Conservation (phyloP, 305 asterid species). For the Solanum chacoense region DNA sequence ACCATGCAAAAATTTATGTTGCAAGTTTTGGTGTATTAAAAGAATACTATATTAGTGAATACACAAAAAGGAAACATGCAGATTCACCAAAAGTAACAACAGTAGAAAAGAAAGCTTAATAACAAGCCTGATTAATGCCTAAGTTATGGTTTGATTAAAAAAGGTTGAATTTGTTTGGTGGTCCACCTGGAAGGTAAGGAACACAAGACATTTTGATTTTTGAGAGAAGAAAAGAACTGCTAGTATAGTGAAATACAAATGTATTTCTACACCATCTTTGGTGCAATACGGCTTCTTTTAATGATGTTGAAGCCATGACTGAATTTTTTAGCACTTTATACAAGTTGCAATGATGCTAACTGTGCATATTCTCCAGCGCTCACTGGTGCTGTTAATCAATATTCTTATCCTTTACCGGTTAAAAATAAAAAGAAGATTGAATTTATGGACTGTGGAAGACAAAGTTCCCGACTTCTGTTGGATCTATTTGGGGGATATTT, state of each 20-base stretch:
- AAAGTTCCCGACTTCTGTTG: not conserved
- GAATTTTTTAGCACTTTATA: not conserved
- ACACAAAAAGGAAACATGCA: not conserved
- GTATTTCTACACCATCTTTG: not conserved
- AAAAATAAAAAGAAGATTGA: not conserved
- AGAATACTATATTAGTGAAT: not conserved
- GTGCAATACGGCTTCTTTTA: not conserved
- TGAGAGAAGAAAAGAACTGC: not conserved
- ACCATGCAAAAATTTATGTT: not conserved
- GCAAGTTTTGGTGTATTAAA: not conserved
- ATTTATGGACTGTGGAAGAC: not conserved
- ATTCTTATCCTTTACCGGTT: not conserved
- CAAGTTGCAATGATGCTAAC: not conserved
- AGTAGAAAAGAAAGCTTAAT: not conserved
- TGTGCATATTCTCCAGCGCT: not conserved
- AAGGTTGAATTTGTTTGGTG: not conserved
- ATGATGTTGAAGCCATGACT: not conserved
- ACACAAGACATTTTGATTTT: not conserved
- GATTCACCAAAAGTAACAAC: not conserved
- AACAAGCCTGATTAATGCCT: not conserved
- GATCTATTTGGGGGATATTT: not conserved
- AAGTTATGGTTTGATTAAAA: not conserved
- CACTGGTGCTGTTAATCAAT: not conserved
- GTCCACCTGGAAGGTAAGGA: not conserved
- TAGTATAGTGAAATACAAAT: not conserved